Percentiles rank a stretch among this genome's conserved stretches.
Evolutionary conservation across 495 filamentous ascomycete genomes (phyloP).

Genomic region (Ascobolus immersus): DNA sequence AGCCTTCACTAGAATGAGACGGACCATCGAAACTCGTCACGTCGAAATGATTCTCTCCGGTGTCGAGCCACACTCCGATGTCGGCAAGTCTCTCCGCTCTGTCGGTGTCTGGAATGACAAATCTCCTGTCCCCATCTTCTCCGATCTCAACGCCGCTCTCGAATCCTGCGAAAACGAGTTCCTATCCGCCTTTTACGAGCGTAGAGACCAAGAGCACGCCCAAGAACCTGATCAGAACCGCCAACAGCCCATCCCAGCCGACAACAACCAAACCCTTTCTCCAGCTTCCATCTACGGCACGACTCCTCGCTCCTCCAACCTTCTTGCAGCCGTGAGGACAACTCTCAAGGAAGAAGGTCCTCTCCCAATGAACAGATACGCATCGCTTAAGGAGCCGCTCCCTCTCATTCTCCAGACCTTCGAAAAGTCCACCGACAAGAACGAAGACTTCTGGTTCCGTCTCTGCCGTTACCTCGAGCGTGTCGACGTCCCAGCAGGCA

Average conservation of each 20-base stretch:
- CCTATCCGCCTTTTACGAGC: conserved; percentile 52
- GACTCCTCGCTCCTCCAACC: no score
- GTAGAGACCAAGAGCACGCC: conserved; percentile 6
- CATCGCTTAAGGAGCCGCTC: conserved; percentile 75
- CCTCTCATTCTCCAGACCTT: conserved; percentile 83
- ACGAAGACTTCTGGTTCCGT: conserved; percentile 86
- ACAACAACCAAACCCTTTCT: no score
- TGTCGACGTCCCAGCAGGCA: conserved; percentile 36
- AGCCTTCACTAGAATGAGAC: conserved; percentile 73
- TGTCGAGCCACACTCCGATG: conserved; percentile 39
- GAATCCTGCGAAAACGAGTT: conserved; percentile 92
- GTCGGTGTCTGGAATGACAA: conserved; percentile 50
- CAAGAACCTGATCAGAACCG: no score
- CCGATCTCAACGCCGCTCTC: conserved; percentile 72
- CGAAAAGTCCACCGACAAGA: conserved; percentile 51
- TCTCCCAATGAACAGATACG: conserved; percentile 30
- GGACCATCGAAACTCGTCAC: conserved; percentile 43
- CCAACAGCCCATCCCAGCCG: no score
- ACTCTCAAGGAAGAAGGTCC: conserved; percentile 36
- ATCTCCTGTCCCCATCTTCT: conserved; percentile 48
- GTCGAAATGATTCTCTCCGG: conserved; percentile 64
- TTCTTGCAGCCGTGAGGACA: conserved; percentile 43
- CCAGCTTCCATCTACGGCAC: no score
- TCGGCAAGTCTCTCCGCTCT: conserved; percentile 51
- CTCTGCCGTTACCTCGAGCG: conserved; percentile 44